These are phyloP conservation scores for Puccinia hordei DNA, from an alignment of 1,284 basidiomycete species.

Conservation along the genomic window DNA sequence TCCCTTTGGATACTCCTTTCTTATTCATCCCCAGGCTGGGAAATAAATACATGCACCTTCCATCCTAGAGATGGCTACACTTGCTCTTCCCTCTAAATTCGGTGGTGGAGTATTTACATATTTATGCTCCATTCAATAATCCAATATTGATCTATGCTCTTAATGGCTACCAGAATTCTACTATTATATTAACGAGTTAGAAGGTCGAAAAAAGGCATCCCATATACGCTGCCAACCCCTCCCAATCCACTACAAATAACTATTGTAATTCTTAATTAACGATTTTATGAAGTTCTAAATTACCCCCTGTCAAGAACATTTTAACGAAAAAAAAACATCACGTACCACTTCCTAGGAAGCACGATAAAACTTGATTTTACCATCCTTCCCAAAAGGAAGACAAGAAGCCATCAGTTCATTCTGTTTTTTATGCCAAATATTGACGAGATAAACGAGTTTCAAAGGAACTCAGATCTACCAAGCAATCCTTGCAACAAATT, in stretches of 20 bases:
- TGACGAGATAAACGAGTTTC: background rate
- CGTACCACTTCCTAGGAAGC: slow-evolving; percentile 9
- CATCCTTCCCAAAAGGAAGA: background rate
- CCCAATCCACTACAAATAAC: background rate
- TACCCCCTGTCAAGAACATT: background rate
- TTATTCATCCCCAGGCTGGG: background rate
- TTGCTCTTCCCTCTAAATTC: background rate
- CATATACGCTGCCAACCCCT: background rate
- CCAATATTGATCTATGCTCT: slow-evolving; percentile 11
- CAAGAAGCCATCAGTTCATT: background rate
- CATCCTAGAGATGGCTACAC: background rate
- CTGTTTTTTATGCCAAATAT: background rate
- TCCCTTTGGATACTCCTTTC: slow-evolving; percentile 7
- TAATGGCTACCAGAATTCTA: background rate
- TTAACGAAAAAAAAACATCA: slow-evolving; percentile 16
- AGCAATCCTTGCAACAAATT: background rate
- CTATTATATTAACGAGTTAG: slow-evolving; percentile 10
- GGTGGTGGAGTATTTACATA: slow-evolving; percentile 9
- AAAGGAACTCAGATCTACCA: background rate
- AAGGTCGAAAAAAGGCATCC: background rate
- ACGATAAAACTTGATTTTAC: background rate
- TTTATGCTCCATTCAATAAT: slow-evolving; percentile 6
- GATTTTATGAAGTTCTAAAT: slow-evolving; percentile 7
- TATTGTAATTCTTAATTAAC: background rate
- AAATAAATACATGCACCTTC: background rate